Conservation (phyloP, 352 stramenopile genomes). For the Pythium aquatile region DNA sequence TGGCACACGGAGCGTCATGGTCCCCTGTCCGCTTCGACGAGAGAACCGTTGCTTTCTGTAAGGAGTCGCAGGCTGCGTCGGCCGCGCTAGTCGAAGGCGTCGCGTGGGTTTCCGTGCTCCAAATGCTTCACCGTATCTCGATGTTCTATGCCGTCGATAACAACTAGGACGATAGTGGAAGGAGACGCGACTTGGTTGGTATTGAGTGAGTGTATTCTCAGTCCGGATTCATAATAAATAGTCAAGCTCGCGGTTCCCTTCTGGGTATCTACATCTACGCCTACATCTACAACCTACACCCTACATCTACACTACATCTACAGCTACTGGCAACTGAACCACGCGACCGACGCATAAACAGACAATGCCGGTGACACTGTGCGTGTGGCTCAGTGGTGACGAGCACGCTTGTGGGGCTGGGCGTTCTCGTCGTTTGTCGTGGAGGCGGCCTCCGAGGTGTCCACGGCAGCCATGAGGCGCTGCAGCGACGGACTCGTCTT, state of each 20-base stretch:
- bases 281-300: background rate
- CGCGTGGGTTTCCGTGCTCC: conserved; percentile 5
- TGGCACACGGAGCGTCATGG: background rate
- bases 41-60: background rate
- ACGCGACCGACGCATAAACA: background rate
- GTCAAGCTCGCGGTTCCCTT: background rate
- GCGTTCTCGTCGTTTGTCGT: conserved; percentile 1
- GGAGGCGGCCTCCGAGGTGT: background rate
- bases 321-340: background rate
- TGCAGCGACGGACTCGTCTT: conserved; percentile 21
- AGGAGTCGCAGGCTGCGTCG: background rate
- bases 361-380: background rate
- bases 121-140: conserved; percentile 11
- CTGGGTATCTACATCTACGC: conserved; percentile 3
- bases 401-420: conserved; percentile 15
- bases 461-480: conserved; percentile 20
- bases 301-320: background rate
- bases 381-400: conserved; percentile 6
- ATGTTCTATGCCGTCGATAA: background rate
- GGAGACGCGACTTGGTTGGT: background rate
- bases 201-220: background rate
- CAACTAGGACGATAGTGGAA: background rate
- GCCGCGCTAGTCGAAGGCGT: conserved; percentile 7
- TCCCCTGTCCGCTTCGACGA: conserved; percentile 1
- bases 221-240: conserved; percentile 5